Evolutionary conservation across 2,329 filamentous ascomycete species (phyloP).

Genomic region (Gaeumannomyces tritici): DNA sequence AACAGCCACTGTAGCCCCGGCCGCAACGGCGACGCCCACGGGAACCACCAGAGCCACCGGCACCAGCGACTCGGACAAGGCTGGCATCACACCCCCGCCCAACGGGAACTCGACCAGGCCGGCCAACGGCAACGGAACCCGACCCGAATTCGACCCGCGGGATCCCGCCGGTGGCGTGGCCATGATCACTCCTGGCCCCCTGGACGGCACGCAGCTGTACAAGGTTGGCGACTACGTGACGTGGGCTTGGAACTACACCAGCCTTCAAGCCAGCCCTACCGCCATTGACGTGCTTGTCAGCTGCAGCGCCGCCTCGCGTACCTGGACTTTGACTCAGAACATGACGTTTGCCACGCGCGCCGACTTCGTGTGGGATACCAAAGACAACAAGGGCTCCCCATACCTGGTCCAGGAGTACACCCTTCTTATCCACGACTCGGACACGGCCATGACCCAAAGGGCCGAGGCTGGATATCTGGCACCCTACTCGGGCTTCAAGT

Average conservation of each 20-base stretch:
- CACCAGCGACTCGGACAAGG: slow-evolving; percentile 1
- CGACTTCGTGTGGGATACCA: slow-evolving; percentile 50
- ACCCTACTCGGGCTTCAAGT: slow-evolving; percentile 36
- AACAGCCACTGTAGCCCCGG: neutral
- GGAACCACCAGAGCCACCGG: slow-evolving; percentile 11
- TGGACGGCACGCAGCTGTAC: slow-evolving; percentile 39
- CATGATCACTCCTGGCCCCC: slow-evolving; percentile 41
- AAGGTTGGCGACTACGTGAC: slow-evolving; percentile 52
- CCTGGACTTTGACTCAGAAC: slow-evolving; percentile 54
- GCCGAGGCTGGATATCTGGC: slow-evolving; percentile 47
- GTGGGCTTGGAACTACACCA: slow-evolving; percentile 58
- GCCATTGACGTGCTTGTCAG: slow-evolving; percentile 51
- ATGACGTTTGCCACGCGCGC: slow-evolving; percentile 46
- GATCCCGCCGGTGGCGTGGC: slow-evolving; percentile 40
- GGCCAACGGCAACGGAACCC: slow-evolving; percentile 13
- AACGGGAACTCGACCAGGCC: slow-evolving; percentile 13
- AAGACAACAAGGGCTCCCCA: slow-evolving; percentile 32
- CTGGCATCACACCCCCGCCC: slow-evolving; percentile 9
- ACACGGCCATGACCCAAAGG: slow-evolving; percentile 35
- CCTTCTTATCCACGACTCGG: slow-evolving; percentile 52
- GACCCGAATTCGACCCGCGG: slow-evolving; percentile 32
- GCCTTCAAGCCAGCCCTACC: slow-evolving; percentile 45
- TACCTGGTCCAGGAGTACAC: slow-evolving; percentile 49
- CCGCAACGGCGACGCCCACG: neutral
- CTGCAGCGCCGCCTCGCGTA: slow-evolving; percentile 39